Evolutionary conservation across 208 protist genomes (phyloP).

Genomic region (Herpetomonas tarakana): DNA sequence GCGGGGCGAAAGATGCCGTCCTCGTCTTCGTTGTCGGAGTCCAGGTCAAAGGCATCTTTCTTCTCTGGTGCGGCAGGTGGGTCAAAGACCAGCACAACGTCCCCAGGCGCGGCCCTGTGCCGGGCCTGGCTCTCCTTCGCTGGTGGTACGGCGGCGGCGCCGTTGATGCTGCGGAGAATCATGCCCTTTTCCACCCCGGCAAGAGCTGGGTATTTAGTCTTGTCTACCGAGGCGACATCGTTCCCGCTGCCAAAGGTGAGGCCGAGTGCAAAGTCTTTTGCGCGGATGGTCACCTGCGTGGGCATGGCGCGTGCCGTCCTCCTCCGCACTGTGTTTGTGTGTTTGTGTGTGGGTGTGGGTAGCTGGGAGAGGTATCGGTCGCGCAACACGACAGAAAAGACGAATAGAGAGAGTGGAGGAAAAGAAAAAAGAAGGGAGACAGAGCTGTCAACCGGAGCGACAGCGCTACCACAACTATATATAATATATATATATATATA

Average conservation of each 20-base stretch:
- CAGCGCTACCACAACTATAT: no score
- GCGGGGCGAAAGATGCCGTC: constrained; percentile 45
- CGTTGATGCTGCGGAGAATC: constrained; percentile 78
- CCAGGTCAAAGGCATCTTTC: constrained; percentile 83
- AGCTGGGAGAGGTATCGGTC: not conserved
- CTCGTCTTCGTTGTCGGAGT: constrained; percentile 65
- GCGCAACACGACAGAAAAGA: not conserved
- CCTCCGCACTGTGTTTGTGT: no score
- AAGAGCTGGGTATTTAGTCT: constrained; percentile 28
- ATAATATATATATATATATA: no score
- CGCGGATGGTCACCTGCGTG: constrained; percentile 40
- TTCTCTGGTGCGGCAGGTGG: not conserved
- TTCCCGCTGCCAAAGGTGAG: constrained; percentile 29
- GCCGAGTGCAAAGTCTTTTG: constrained; percentile 51
- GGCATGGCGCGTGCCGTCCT: no score
- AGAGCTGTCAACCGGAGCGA: not conserved
- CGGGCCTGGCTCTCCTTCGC: constrained; percentile 55
- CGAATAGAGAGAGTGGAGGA: not conserved
- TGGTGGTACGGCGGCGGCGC: constrained; percentile 38
- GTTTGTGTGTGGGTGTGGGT: not conserved
- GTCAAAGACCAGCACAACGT: constrained; percentile 58
- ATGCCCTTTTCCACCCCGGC: constrained; percentile 45
- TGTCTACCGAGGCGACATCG: not conserved
- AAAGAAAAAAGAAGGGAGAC: constrained; percentile 6
- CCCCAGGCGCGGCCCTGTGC: no score